Base-by-base conservation (phyloP, 2,329 filamentous ascomycete species). In the Talaromyces sp. region DNA sequence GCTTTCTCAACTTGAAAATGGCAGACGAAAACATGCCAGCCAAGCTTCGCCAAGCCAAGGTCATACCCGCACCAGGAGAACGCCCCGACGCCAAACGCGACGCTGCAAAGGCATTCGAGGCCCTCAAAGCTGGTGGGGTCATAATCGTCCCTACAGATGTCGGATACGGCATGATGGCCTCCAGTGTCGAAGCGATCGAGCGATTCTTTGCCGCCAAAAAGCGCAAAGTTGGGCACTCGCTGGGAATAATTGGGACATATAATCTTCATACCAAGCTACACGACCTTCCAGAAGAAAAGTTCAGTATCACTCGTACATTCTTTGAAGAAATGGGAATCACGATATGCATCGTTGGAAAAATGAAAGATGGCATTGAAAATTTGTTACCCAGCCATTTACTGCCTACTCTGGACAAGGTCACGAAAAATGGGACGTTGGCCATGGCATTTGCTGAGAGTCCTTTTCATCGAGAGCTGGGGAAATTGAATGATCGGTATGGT, bases 61-160 rank as follows among this genome's bases (percentile, higher is more conserved):
- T 59, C 57, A 51, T 52, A 57, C 59, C 51, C 50, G 35, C 13
- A 1, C 55, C 47, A 14, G 57, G 49, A 52, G 22, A 30, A 2
- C 30, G 43, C 14, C 52, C 52, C 14, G 40, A 56, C 17, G 42
- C 52, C 29, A 16, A 39, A 7, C n/a, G 41, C 2, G 61, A 63
- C 44, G 58, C 58, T 9, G 30, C 16, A 2, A 14, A 20, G 4
- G 33, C 49, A 13, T 56, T 51, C 22, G 1, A 55, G 9, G 36
- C 48, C 29, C 57, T 64, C 29, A 17, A 58, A 45, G 17, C 47
- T 7, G 64, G 64, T 13, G 63, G 63, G 3, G 50, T 66, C 2
- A 55, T 53, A 32, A 56, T 66, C 11, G 33, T 59, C 29, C 65
- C 65, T 6, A 61, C 63, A 4, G 62, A 65, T 17, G 60, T 67